These are phyloP conservation scores for Phaeosphaeriaceae sp. DNA, from an alignment of 2,329 filamentous ascomycete species.

Conservation along the genomic window DNA sequence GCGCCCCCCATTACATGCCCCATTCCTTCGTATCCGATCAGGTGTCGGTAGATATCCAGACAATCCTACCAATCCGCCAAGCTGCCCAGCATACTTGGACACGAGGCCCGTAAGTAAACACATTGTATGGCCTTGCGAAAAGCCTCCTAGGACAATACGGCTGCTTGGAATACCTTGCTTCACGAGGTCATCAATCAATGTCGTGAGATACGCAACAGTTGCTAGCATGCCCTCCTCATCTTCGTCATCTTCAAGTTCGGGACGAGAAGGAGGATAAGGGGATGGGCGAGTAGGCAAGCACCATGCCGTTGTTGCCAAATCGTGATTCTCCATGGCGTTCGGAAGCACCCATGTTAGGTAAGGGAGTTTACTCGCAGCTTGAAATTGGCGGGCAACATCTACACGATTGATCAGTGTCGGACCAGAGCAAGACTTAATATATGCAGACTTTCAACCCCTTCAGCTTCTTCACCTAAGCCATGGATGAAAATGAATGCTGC, in stretches of 20 bases:
- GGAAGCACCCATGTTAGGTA: conserved; percentile 59
- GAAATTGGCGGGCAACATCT: conserved; percentile 57
- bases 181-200: conserved; percentile 52
- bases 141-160: conserved; percentile 56
- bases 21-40: conserved; percentile 55
- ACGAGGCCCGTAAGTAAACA: conserved; percentile 52
- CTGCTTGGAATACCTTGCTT: conserved; percentile 50
- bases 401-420: background rate
- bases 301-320: conserved; percentile 56
- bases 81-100: conserved; percentile 49
- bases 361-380: conserved; percentile 55
- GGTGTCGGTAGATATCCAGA: conserved; percentile 57
- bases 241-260: conserved; percentile 54
- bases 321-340: conserved; percentile 56
- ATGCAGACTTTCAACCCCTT: conserved; percentile 51
- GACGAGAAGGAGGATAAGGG: conserved; percentile 49
- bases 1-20: conserved; percentile 53
- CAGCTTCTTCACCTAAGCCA: conserved; percentile 55
- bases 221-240: conserved; percentile 54
- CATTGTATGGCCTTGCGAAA: conserved; percentile 57
- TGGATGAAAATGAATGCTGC: conserved; percentile 57
- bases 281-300: conserved; percentile 51
- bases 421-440: background rate
- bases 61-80: conserved; percentile 52
- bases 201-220: conserved; percentile 50